phyloP scores from a whole-genome alignment of 768 basidiomycete genomes.

The Podaxis pistillaris region DNA sequence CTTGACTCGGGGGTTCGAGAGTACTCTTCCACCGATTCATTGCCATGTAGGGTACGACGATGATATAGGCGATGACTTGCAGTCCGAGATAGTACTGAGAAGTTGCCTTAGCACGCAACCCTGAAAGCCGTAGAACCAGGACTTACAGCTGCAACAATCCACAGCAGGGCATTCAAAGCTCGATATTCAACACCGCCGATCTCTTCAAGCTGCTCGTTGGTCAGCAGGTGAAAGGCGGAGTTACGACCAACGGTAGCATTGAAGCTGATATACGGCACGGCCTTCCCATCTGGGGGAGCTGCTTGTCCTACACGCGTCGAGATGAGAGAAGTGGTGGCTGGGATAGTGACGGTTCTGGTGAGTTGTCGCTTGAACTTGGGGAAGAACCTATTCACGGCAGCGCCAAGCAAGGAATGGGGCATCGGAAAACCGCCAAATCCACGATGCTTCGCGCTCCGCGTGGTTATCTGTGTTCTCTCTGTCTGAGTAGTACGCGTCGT shows the following conservation, averaged over 20 bases:
- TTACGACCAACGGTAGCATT: constrained; percentile 84
- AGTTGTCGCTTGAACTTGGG: constrained; percentile 60
- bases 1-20: constrained; percentile 60
- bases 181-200: constrained; percentile 93
- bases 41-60: constrained; percentile 82
- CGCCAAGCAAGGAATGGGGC: constrained; percentile 54
- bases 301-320: constrained; percentile 38
- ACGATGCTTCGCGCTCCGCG: constrained; percentile 34
- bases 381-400: constrained; percentile 54
- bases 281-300: constrained; percentile 48
- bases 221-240: constrained; percentile 66
- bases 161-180: constrained; percentile 75
- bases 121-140: constrained; percentile 1
- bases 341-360: constrained; percentile 73
- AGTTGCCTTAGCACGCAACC: constrained; percentile 6
- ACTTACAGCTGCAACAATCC: constrained; percentile 75
- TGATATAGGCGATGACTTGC: constrained; percentile 67
- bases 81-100: constrained; percentile 73
- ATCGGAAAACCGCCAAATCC: constrained; percentile 77
- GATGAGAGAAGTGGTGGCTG: constrained; percentile 60
- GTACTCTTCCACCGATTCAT: constrained; percentile 53
- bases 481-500: constrained; percentile 18
- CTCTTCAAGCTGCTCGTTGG: constrained; percentile 83
- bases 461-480: constrained; percentile 17
- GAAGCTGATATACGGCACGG: constrained; percentile 74